A percentile compares a stretch with the other conserved stretches of the same genome.
These are phyloP conservation scores for Coemansia sp. DNA, from an alignment of 192 early-diverging fungal species.

Conservation along the genomic window DNA sequence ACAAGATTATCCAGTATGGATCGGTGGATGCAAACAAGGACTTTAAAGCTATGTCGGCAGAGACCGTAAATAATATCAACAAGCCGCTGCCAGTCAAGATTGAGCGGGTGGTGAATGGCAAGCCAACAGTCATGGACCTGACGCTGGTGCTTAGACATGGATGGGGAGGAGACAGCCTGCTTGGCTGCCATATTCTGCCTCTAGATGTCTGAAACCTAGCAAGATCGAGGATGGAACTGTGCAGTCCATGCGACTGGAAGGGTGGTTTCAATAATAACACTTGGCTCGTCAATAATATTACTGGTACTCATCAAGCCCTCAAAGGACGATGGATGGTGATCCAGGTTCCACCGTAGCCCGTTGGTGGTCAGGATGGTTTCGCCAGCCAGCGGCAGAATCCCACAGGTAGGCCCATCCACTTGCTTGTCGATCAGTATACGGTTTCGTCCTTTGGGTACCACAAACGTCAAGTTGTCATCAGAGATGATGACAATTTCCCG, in stretches of 20 bases:
- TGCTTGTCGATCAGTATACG: constrained; percentile 59
- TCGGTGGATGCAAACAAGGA: constrained; percentile 13
- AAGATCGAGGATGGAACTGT: constrained; percentile 53
- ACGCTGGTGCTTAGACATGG: constrained; percentile 22
- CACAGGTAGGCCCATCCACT: constrained; percentile 84
- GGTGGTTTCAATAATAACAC: constrained; percentile 67
- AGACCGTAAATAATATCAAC: constrained; percentile 23
- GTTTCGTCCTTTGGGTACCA: constrained; percentile 63
- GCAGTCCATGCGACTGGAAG: constrained; percentile 78
- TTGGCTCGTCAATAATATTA: constrained; percentile 63
- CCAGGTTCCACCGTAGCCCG: constrained; percentile 83
- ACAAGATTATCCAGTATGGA: constrained; percentile 32
- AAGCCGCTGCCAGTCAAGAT: constrained; percentile 19
- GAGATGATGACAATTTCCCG: constrained; percentile 66
- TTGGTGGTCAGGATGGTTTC: constrained; percentile 62
- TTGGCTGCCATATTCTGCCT: constrained; percentile 45
- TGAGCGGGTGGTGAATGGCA: constrained; percentile 35
- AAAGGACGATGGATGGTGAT: constrained; percentile 57
- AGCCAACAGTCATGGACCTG: constrained; percentile 15
- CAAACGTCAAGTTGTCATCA: constrained; percentile 68
- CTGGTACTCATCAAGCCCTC: constrained; percentile 82
- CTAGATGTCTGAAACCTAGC: not conserved
- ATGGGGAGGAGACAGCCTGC: constrained; percentile 49
- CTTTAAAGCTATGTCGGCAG: constrained; percentile 17
- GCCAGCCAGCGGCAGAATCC: constrained; percentile 75